Base-by-base conservation (phyloP, 495 filamentous ascomycete species). In the Aspergillus affinis region DNA sequence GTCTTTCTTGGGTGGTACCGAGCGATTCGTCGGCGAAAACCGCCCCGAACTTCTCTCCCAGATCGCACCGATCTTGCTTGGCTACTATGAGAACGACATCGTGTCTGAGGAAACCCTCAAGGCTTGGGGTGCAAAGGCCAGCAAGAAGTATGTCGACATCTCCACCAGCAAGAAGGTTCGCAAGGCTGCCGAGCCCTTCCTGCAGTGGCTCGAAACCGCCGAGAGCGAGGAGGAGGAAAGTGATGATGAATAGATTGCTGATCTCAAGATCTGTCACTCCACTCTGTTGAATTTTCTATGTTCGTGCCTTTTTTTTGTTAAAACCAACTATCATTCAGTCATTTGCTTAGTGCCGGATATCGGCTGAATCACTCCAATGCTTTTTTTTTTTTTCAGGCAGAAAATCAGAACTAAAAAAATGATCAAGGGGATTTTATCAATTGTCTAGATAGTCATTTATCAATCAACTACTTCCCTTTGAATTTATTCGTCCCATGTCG, bases 81-180 rank as follows among this genome's bases (percentile, higher is more conserved):
- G 85, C 64, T 90, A 90, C 79, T 98, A 97, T 73, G 82, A 96
- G 76, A 79, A 91, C 60, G 93, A 98, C 58, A 82, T 98, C 51
- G 75, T 95, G 62, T 84, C 82, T 41, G 94, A 98, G 79, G 91
- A 93, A 51, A 84, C 91, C 27, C 82, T 96, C 72, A 92, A 88
- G 77, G 87, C 88, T 56, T 98, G 94, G 94, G 91, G 92, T 58
- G 80, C 83, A 65, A 95, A 93, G 82, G 91, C 93, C 32, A 96
- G 91, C 84, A 97, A 95, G 86, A 96, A 96, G 75, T 97, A 97
- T 70, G 91, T 97, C 70, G 94, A 98, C 65, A 70, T 93, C 41
- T 63, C 85, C 48, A 93, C 86, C 59, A 96, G 91, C 79, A 93
- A 91, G 82, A 96, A 96, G 82, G 90, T 98, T 66, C 90, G 92